These are phyloP conservation scores for Phytopythium ostracodes DNA, from an alignment of 352 stramenopile genomes.

Conservation along the genomic window DNA sequence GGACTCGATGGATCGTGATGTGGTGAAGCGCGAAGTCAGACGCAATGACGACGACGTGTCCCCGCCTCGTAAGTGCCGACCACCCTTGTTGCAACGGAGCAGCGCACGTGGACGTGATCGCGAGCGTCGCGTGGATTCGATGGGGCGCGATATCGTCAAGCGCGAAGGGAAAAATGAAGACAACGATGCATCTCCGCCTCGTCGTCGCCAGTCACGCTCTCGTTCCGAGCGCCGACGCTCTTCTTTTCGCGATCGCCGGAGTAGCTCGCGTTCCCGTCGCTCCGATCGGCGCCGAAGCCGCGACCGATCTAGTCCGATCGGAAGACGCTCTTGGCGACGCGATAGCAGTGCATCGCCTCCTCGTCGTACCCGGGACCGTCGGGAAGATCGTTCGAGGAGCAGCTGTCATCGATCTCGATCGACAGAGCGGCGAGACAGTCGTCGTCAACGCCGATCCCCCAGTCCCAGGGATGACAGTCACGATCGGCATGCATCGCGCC, in stretches of 20 bases:
- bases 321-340: neutral
- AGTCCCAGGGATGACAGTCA: no score
- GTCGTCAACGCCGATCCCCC: no score
- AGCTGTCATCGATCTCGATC: slow-evolving; percentile 20
- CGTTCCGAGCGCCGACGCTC: no score
- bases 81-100: neutral
- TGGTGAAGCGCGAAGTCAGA: neutral
- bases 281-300: neutral
- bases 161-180: slow-evolving; percentile 5
- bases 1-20: no score
- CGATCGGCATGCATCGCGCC: neutral
- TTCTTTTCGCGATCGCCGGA: no score
- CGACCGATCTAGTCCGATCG: neutral
- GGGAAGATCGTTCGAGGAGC: slow-evolving; percentile 6
- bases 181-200: slow-evolving; percentile 4
- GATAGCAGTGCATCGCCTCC: neutral
- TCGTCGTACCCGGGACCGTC: neutral
- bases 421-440: neutral
- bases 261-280: no score
- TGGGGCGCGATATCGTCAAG: slow-evolving; percentile 14
- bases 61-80: slow-evolving; percentile 9
- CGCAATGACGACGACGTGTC: slow-evolving; percentile 15
- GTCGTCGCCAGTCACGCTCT: neutral
- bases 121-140: slow-evolving; percentile 16
- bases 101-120: neutral